Conservation (phyloP, 108 stramenopile genomes). For the Skeletonema marinoi region DNA sequence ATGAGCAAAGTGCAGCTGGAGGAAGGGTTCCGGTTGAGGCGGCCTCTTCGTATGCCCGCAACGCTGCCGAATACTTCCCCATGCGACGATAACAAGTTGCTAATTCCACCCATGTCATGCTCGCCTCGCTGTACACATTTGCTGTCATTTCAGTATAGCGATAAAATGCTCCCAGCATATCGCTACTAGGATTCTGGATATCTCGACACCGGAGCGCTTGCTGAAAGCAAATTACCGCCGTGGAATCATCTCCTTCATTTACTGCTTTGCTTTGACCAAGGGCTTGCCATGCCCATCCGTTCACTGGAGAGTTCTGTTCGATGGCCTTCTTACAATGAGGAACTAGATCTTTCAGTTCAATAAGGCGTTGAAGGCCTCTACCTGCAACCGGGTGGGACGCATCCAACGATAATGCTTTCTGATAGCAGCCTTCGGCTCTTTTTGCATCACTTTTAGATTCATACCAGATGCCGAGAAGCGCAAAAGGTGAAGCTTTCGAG, state of each 20-base stretch:
- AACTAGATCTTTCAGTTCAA: conserved; percentile 13
- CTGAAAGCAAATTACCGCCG: conserved; percentile 65
- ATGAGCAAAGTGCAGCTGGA: conserved; percentile 48
- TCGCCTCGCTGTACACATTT: conserved; percentile 10
- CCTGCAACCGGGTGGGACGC: conserved; percentile 79
- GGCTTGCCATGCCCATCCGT: conserved; percentile 81
- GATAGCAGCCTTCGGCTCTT: conserved; percentile 68
- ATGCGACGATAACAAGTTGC: conserved; percentile 65
- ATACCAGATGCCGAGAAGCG: conserved; percentile 74
- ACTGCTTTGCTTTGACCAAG: conserved; percentile 45
- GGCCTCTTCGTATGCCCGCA: conserved; percentile 61
- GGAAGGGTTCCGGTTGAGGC: conserved; percentile 33
- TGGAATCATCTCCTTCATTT: conserved; percentile 49
- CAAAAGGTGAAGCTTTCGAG: conserved; percentile 62
- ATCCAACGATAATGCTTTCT: conserved; percentile 60
- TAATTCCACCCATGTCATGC: conserved; percentile 53
- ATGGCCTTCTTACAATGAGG: conserved; percentile 49
- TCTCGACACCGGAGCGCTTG: conserved; percentile 70
- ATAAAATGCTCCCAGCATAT: conserved; percentile 52
- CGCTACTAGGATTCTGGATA: conserved; percentile 48
- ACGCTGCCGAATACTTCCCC: conserved; percentile 67
- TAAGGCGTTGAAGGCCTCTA: conserved; percentile 62
- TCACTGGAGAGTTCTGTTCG: conserved; percentile 50
- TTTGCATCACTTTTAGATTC: conserved; percentile 53
- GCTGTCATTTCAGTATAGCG: conserved; percentile 1